These are phyloP conservation scores for Amanita exitialis DNA, from an alignment of 768 basidiomycete genomes.

Conservation along the genomic window DNA sequence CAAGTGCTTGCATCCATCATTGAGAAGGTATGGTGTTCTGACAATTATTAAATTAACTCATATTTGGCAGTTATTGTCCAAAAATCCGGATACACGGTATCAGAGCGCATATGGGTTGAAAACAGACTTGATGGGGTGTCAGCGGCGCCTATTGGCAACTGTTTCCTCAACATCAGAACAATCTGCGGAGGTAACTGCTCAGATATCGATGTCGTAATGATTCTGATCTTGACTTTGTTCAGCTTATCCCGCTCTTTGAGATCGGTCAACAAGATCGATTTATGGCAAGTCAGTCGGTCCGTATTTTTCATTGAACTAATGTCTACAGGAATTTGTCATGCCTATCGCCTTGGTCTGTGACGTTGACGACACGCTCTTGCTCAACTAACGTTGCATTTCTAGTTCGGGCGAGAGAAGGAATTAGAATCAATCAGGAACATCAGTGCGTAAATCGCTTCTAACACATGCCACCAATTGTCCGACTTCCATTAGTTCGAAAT, in stretches of 20 bases:
- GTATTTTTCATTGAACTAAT: background rate
- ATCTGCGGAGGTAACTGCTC: slow-evolving; percentile 36
- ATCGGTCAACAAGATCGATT: slow-evolving; percentile 58
- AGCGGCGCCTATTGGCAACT: slow-evolving; percentile 48
- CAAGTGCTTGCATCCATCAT: slow-evolving; percentile 62
- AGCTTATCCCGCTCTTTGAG: slow-evolving; percentile 64
- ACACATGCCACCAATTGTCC: background rate
- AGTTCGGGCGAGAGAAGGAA: slow-evolving; percentile 69
- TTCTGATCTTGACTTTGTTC: slow-evolving; percentile 7
- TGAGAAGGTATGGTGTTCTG: slow-evolving; percentile 38
- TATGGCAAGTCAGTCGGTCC: slow-evolving; percentile 31
- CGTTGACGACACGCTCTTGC: background rate
- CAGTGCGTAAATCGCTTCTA: slow-evolving; percentile 28
- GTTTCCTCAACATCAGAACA: slow-evolving; percentile 49
- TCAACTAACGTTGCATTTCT: slow-evolving; percentile 4
- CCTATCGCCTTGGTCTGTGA: slow-evolving; percentile 49
- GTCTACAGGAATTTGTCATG: slow-evolving; percentile 53
- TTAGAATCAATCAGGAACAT: slow-evolving; percentile 59
- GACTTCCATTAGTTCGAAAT: slow-evolving; percentile 25
- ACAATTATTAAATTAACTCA: background rate
- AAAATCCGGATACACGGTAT: slow-evolving; percentile 59
- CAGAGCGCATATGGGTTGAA: slow-evolving; percentile 66
- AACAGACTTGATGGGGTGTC: slow-evolving; percentile 58
- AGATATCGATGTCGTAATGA: slow-evolving; percentile 3
- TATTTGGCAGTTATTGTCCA: slow-evolving; percentile 43